Evolutionary conservation across 306 rosid genomes (phyloP).

Genomic region (Malus fusca): DNA sequence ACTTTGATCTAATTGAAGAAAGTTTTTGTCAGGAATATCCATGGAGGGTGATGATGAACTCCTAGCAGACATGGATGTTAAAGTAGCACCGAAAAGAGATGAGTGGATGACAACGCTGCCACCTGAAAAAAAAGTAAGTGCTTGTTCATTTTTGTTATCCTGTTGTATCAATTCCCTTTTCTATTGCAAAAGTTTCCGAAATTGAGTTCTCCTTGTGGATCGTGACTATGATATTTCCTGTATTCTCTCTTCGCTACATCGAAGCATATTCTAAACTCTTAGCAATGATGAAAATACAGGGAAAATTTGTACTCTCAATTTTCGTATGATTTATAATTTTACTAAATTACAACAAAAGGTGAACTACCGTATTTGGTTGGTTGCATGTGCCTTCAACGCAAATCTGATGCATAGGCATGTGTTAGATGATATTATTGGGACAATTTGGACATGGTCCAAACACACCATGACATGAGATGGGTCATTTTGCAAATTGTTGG

Average conservation of each 20-base stretch:
- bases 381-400: neutral
- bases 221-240: neutral
- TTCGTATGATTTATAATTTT: neutral
- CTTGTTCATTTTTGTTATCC: neutral
- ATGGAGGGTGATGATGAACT: conserved; percentile 98
- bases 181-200: neutral
- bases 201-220: neutral
- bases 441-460: neutral
- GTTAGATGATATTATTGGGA: neutral
- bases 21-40: conserved; percentile 61
- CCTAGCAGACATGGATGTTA: conserved; percentile 62
- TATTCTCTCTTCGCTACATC: neutral
- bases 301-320: neutral
- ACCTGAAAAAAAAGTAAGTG: conserved; percentile 74
- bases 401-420: neutral
- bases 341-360: neutral
- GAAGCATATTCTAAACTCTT: neutral
- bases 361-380: neutral
- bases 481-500: neutral
- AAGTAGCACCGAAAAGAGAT: conserved; percentile 70
- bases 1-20: conserved; percentile 18
- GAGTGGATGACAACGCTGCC: conserved; percentile 97
- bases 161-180: neutral
- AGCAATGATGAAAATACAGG: neutral
- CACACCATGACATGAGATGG: neutral